Percentiles rank a stretch among this genome's conserved stretches.
Evolutionary conservation across 176 grass and related monocot species (phyloP).

Genomic region (Carex scoparia): DNA sequence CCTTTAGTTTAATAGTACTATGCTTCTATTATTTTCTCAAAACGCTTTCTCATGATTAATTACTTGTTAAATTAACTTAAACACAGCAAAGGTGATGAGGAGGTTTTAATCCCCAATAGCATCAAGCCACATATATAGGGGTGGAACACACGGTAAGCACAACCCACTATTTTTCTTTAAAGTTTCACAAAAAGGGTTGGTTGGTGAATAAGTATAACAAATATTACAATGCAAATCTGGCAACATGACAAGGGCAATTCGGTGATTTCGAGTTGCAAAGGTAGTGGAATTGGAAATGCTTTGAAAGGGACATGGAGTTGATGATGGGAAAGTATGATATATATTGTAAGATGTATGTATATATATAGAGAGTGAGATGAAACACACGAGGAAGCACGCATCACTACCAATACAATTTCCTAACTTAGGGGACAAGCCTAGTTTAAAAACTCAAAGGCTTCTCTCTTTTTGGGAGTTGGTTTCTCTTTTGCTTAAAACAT

Average conservation of each 20-base stretch:
- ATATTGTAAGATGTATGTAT: conserved; percentile 4
- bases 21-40: not conserved
- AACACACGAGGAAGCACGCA: not conserved
- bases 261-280: not conserved
- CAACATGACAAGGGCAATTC: conserved; percentile 5
- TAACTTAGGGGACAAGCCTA: conserved; percentile 15
- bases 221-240: conserved; percentile 11
- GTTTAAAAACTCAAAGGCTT: conserved; percentile 1
- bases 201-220: conserved; percentile 22
- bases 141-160: not conserved
- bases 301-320: conserved; percentile 7
- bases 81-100: not conserved
- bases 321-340: conserved; percentile 8
- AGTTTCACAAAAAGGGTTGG: conserved; percentile 6
- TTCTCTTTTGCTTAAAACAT: conserved; percentile 16
- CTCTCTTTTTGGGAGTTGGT: conserved; percentile 5
- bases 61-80: not conserved
- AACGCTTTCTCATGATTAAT: not conserved
- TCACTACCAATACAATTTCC: conserved; percentile 11
- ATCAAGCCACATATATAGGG: not conserved
- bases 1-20: not conserved
- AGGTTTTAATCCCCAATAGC: not conserved
- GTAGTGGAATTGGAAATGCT: conserved; percentile 29
- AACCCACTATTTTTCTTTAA: not conserved
- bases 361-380: conserved; percentile 14